Base-by-base conservation (phyloP, 495 filamentous ascomycete genomes). In the Annulohypoxylon nitens region DNA sequence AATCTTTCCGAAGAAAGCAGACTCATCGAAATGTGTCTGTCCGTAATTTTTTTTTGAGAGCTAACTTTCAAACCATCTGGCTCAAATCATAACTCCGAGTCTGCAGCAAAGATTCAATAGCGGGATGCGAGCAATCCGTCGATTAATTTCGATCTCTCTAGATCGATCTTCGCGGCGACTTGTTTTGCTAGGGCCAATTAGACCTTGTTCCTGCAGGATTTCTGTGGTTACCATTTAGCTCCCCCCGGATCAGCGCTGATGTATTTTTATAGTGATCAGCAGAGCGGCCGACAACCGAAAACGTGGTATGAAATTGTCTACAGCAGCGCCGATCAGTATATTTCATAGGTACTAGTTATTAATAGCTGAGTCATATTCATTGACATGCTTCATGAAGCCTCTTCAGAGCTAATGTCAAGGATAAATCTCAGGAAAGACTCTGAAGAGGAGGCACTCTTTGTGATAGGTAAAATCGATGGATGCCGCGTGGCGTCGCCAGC, bases 151-250 rank as follows among this genome's bases (percentile, higher is more conserved):
- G 67, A 75, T 67, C 67, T 62, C 37, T 36, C 20, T 25, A 75
- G 72, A 75, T 75, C 72, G 71, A 70, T 75, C 62, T 63, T 70
- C 63, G 25, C 45, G 10, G 48, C 25, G 36, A 64, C 39, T 70
- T 67, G 23, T 57, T 54, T 45, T 48, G 51, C 36, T 53, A 36
- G 67, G 67, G 48, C 67, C 43, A 64, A 70, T 67, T 33, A 70
- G 63, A 58, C 30, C 37, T 30, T 62, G 34, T 60, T 71, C 67
- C 72, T 75, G 67, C 45, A 71, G 72, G 67, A 75, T 75, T 68
- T 25, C 25, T 55, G 63, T 70, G 62, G 67, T 67, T 59, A 70
- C 57, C 41, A 30, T 59, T 59, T 75, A 75, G 72, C 54, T 75
- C 63, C 72, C 72, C 72, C 67, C 47, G 23, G 72, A 75, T 75